A percentile compares a stretch with the other conserved stretches of the same genome.
phyloP scores from a whole-genome alignment of 2,329 filamentous ascomycete species.

The Coniochaeta prunicola region DNA sequence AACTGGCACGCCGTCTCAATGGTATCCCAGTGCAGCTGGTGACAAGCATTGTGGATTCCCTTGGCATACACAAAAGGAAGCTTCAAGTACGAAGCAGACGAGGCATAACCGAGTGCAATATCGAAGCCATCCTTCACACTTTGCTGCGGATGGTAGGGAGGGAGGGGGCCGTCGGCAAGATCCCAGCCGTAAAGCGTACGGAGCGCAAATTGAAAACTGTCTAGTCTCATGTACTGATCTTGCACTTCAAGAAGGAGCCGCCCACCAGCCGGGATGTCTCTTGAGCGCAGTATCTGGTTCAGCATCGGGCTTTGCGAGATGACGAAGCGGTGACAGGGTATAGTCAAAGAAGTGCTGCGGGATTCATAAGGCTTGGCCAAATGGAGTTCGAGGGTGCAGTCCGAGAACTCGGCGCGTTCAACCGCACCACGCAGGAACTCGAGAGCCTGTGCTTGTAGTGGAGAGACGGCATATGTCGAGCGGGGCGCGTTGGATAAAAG shows the following conservation, averaged over 20 bases:
- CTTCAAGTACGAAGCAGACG: slow-evolving; percentile 12
- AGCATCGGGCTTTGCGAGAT: slow-evolving; percentile 43
- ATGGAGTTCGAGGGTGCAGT: slow-evolving; percentile 39
- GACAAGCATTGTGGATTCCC: slow-evolving; percentile 13
- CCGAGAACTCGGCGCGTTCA: slow-evolving; percentile 22
- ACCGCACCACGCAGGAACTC: slow-evolving; percentile 10
- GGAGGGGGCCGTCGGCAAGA: slow-evolving; percentile 25
- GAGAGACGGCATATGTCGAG: background rate
- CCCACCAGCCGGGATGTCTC: slow-evolving; percentile 21
- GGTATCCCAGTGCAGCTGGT: slow-evolving; percentile 19
- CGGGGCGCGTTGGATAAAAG: background rate
- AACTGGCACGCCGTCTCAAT: slow-evolving; percentile 18
- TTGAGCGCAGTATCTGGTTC: slow-evolving; percentile 19
- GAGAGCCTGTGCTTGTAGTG: slow-evolving; percentile 11
- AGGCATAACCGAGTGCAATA: slow-evolving; percentile 15
- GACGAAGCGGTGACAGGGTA: slow-evolving; percentile 48
- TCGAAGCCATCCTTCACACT: slow-evolving; percentile 13
- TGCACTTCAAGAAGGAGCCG: slow-evolving; percentile 39
- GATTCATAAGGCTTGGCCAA: slow-evolving; percentile 18
- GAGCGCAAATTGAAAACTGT: slow-evolving; percentile 50
- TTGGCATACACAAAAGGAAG: slow-evolving; percentile 9
- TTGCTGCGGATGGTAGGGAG: slow-evolving; percentile 12
- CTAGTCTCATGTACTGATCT: slow-evolving; percentile 45
- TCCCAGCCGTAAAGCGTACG: slow-evolving; percentile 51
- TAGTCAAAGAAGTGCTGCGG: slow-evolving; percentile 27